Evolutionary conservation across 2,329 filamentous ascomycete species (phyloP).

Genomic region (Fusarium papillatum): DNA sequence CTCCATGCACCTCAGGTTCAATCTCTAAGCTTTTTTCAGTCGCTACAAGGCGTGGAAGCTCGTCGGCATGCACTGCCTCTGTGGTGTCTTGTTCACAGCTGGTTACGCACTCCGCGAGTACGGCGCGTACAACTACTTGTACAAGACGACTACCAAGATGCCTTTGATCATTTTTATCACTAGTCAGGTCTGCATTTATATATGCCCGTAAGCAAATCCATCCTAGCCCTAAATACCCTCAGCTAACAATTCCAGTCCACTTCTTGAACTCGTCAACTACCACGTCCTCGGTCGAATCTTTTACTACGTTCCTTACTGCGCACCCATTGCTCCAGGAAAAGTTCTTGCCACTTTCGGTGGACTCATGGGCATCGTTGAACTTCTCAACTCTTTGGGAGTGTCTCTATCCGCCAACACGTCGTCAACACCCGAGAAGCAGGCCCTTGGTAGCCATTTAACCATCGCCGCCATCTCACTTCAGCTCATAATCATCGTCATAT

Average conservation of each 20-base stretch:
- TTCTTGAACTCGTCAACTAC: conserved; percentile 75
- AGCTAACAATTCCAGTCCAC: conserved; percentile 55
- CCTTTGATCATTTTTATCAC: conserved; percentile 56
- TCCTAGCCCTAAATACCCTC: no score
- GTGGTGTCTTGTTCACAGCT: conserved; percentile 62
- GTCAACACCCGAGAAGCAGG: conserved; percentile 43
- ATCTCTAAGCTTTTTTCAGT: conserved; percentile 43
- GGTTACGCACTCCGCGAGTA: conserved; percentile 68
- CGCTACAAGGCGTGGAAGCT: conserved; percentile 66
- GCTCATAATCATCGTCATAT: conserved; percentile 59
- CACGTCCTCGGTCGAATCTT: conserved; percentile 72
- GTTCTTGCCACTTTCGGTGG: conserved; percentile 62
- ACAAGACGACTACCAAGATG: conserved; percentile 31
- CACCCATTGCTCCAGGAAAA: conserved; percentile 63
- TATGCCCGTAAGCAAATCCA: conserved; percentile 51
- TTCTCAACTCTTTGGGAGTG: conserved; percentile 60
- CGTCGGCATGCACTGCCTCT: conserved; percentile 63
- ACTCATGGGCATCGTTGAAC: conserved; percentile 60
- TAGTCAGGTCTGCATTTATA: conserved; percentile 54
- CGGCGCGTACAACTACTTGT: conserved; percentile 63
- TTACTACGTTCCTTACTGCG: conserved; percentile 72
- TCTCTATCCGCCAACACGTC: conserved; percentile 54
- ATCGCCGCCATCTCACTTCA: conserved; percentile 61
- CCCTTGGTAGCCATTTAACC: conserved; percentile 53
- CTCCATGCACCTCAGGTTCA: not conserved